Percentiles rank a stretch among this genome's conserved stretches.
phyloP scores from a whole-genome alignment of 257 asterid genomes.

The Rubia yunnanensis region DNA sequence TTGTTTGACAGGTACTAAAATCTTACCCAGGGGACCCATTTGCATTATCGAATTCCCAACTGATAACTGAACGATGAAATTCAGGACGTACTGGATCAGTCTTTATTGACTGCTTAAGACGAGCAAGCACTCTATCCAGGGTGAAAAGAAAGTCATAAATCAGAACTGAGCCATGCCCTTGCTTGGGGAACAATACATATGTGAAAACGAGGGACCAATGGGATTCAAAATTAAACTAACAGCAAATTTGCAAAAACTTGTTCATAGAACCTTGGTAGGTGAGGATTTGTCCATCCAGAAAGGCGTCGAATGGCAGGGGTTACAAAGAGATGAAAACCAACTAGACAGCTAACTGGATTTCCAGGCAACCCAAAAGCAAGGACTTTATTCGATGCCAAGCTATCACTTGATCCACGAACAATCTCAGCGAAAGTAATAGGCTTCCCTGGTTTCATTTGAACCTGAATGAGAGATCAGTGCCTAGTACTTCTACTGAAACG shows the following conservation, averaged over 20 bases:
- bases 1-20: neutral
- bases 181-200: slow-evolving; percentile 10
- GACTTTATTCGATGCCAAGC: slow-evolving; percentile 35
- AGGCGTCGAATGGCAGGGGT: slow-evolving; percentile 77
- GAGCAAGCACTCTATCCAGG: slow-evolving; percentile 65
- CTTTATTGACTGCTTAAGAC: slow-evolving; percentile 68
- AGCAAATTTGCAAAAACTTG: slow-evolving; percentile 10
- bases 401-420: slow-evolving; percentile 32
- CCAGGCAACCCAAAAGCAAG: slow-evolving; percentile 99
- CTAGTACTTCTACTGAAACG: neutral
- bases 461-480: slow-evolving; percentile 40
- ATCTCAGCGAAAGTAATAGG: slow-evolving; percentile 91
- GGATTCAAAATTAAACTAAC: slow-evolving; percentile 4
- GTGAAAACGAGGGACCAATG: slow-evolving; percentile 6
- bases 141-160: slow-evolving; percentile 10
- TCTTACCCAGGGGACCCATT: slow-evolving; percentile 63
- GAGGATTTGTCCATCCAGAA: slow-evolving; percentile 86
- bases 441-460: slow-evolving; percentile 90
- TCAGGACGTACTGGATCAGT: slow-evolving; percentile 71
- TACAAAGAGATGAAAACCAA: slow-evolving; percentile 88
- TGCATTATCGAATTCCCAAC: slow-evolving; percentile 55
- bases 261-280: slow-evolving; percentile 62
- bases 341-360: slow-evolving; percentile 94
- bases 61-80: slow-evolving; percentile 67
- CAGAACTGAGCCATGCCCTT: slow-evolving; percentile 14